Conservation (phyloP, 23 red algal species). For the Cyanidioschyzon merolae region DNA sequence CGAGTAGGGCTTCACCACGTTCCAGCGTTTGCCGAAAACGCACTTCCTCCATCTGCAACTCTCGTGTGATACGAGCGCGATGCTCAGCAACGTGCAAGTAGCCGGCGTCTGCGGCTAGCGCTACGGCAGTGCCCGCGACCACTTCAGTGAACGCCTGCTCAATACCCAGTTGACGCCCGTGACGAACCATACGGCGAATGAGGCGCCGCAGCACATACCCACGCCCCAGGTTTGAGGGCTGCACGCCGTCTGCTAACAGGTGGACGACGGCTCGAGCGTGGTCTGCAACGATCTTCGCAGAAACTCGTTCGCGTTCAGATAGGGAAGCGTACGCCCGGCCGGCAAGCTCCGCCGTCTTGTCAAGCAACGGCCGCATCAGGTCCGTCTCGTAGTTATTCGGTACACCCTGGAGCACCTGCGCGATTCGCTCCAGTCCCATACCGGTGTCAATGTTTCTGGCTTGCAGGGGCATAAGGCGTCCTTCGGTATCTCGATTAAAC, state of each 20-base stretch:
- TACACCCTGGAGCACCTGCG: slow-evolving; percentile 72
- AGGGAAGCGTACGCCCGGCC: not conserved
- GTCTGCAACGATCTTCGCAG: slow-evolving; percentile 77
- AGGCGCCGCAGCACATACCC: slow-evolving; percentile 88
- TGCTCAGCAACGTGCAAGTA: slow-evolving; percentile 26
- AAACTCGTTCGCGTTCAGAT: not conserved
- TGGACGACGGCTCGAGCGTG: slow-evolving; percentile 73
- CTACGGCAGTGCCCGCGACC: slow-evolving; percentile 32
- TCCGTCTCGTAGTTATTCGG: slow-evolving; percentile 96
- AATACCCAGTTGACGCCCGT: slow-evolving; percentile 65
- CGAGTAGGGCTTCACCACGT: slow-evolving; percentile 48
- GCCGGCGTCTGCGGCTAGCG: slow-evolving; percentile 50
- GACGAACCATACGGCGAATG: slow-evolving; percentile 63
- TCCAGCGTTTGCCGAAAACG: slow-evolving; percentile 53
- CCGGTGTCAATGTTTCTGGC: slow-evolving; percentile 94
- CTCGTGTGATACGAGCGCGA: slow-evolving; percentile 30
- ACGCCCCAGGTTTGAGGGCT: slow-evolving; percentile 57
- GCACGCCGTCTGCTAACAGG: slow-evolving; percentile 66
- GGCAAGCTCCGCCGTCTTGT: slow-evolving; percentile 28
- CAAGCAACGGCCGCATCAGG: slow-evolving; percentile 60
- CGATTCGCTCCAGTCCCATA: slow-evolving; percentile 83
- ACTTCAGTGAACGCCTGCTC: slow-evolving; percentile 43
- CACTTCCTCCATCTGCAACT: slow-evolving; percentile 48
- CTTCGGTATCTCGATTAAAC: slow-evolving; percentile 44
- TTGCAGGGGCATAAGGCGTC: slow-evolving; percentile 36